Evolutionary conservation across 345 rosid species (phyloP), one percentile per base, ranked within the genome.

Genomic region (Salix caprea): DNA sequence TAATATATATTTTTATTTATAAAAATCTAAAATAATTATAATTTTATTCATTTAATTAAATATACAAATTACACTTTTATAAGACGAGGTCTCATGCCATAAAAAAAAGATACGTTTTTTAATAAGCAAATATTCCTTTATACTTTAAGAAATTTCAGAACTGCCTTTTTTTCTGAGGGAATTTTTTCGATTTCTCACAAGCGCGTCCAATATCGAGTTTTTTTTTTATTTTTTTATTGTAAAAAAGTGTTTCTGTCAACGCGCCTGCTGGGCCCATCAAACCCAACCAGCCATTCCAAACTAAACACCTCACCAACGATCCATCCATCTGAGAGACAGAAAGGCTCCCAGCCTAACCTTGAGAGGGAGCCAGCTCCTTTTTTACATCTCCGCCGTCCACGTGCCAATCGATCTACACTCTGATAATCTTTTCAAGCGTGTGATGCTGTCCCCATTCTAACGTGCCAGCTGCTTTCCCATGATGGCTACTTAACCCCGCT

Each of bases 311-410:
- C 13, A 10, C 58, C 21, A 26, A 16, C 18, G 39, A 70, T 4
- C 16, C 50, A n/a, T 6, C 50, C 21, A 69, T 5, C 72, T 24
- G 67, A 32, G 5, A 44, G 37, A 60, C 69, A 58, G 50, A 62
- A 23, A 58, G 64, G 46, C 46, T 11, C 64, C 64, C 28, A 1
- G 6, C 1, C 58, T 7, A 16, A 11, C 48, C 26, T 42, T 48
- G 48, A 24, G n/a, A 32, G 30, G 71, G 10, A n/a, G 72, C 50
- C 58, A 50, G 73, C 70, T 60, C 48, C 15, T 16, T 9, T 13
- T 74, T 71, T n/a, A 26, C 54, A 56, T 71, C 23, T n/a, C 58
- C 32, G 24, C 82, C 75, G 72, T 75, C 77, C 75, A 75, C 68
- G 75, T 65, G 69, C 56, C 52, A 4, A 23, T 4, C 12, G 4